Conservation (phyloP, 2,329 filamentous ascomycete genomes). For the Stemphylium beticola region DNA sequence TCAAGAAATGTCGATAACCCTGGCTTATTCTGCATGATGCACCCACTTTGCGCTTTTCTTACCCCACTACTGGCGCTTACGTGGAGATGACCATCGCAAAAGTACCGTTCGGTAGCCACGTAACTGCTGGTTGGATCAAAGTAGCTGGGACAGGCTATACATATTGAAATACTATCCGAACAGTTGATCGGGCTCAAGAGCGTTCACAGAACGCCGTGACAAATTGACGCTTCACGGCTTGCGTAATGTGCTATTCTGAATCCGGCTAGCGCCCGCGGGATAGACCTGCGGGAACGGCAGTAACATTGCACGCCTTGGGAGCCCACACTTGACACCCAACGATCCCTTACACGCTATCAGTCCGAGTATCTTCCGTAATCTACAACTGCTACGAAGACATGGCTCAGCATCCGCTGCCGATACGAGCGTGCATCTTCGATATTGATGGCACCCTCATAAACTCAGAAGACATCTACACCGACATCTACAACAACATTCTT, state of each 20-base stretch:
- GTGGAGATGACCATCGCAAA: not conserved
- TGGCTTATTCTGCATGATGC: not conserved
- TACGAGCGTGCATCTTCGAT: conserved; percentile 47
- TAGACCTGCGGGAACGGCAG: not conserved
- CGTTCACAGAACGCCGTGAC: too few species aligned
- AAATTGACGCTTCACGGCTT: not conserved
- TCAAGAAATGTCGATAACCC: not conserved
- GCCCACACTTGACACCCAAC: not conserved
- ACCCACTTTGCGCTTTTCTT: not conserved
- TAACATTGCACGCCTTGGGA: too few species aligned
- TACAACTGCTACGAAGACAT: not conserved
- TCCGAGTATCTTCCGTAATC: not conserved
- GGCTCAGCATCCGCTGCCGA: conserved; percentile 17
- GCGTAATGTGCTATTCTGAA: not conserved
- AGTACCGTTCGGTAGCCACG: too few species aligned
- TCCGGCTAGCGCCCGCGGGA: not conserved
- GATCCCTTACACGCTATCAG: not conserved
- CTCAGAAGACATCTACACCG: conserved; percentile 39
- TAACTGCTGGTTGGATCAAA: too few species aligned
- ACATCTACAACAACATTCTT: conserved; percentile 31
- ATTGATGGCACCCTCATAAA: conserved; percentile 46
- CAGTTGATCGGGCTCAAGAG: too few species aligned
- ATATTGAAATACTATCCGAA: too few species aligned
- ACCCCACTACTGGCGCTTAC: not conserved
- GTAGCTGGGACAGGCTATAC: too few species aligned